Evolutionary conservation across 139 green algal genomes (phyloP).

Genomic region (Chlorella sp.): DNA sequence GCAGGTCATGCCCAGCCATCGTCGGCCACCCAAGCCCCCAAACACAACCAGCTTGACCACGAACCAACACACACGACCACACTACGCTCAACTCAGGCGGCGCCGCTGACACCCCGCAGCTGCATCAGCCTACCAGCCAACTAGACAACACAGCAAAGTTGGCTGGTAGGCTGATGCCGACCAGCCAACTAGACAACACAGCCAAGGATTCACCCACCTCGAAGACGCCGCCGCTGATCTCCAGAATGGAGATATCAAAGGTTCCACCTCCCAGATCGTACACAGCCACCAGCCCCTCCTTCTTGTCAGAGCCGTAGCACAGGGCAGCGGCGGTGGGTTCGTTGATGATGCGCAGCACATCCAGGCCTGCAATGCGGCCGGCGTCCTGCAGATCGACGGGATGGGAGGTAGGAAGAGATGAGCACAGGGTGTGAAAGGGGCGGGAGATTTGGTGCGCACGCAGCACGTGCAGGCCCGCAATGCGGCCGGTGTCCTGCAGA

Average conservation of each 20-base stretch:
- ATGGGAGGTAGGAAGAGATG: not conserved
- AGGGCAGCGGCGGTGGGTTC: conserved; percentile 98
- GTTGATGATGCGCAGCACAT: conserved; percentile 99
- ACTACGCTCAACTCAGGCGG: too few species aligned
- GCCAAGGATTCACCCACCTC: conserved; percentile 70
- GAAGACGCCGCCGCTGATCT: conserved; percentile 97
- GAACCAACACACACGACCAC: too few species aligned
- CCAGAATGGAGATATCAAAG: conserved; percentile 99
- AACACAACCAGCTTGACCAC: too few species aligned
- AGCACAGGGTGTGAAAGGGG: not conserved
- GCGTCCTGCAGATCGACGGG: conserved; percentile 67
- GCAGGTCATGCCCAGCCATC: too few species aligned
- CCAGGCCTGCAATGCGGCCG: conserved; percentile 90
- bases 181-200: too few species aligned
- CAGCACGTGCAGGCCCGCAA: conserved; percentile 88
- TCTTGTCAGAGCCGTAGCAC: conserved; percentile 96
- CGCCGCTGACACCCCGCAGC: too few species aligned
- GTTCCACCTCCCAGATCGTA: conserved; percentile 96
- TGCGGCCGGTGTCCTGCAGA: conserved; percentile 83
- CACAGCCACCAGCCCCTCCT: conserved; percentile 95
- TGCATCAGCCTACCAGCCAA: too few species aligned
- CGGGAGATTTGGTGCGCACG: conserved; percentile 66
- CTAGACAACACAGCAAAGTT: too few species aligned
- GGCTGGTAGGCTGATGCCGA: too few species aligned
- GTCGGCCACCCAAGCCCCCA: too few species aligned